Percentiles rank a stretch among this genome's conserved stretches.
These are phyloP conservation scores for Claviceps sp. DNA, from an alignment of 2,329 filamentous ascomycete species.

Conservation along the genomic window DNA sequence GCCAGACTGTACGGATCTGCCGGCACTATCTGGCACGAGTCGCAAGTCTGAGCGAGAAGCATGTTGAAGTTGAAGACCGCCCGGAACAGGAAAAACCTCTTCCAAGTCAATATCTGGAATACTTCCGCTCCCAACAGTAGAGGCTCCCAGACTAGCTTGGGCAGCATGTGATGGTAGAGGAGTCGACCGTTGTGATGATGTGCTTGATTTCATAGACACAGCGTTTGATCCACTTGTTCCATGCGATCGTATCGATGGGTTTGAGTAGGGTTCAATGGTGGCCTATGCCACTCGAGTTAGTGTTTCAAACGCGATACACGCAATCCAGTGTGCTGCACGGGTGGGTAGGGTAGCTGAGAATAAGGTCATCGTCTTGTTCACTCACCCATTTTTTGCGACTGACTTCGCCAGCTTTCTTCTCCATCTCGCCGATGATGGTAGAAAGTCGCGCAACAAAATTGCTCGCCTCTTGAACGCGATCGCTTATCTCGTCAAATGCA, in stretches of 20 bases:
- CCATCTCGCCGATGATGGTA: constrained; percentile 72
- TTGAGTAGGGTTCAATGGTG: constrained; percentile 11
- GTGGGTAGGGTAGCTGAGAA: neutral
- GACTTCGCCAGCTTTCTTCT: constrained; percentile 69
- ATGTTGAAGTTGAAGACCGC: constrained; percentile 10
- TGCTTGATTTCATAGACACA: constrained; percentile 3
- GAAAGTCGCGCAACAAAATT: constrained; percentile 58
- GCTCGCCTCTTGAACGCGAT: constrained; percentile 57
- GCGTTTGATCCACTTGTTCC: neutral
- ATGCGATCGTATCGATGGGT: constrained; percentile 3
- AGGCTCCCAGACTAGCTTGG: constrained; percentile 9
- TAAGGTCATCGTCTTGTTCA: constrained; percentile 1
- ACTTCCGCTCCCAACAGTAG: constrained; percentile 5
- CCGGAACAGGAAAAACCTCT: constrained; percentile 13
- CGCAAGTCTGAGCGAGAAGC: constrained; percentile 5
- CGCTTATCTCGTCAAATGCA: constrained; percentile 63
- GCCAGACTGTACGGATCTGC: neutral
- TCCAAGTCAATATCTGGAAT: constrained; percentile 8
- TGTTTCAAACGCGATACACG: no score
- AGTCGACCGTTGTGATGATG: constrained; percentile 4
- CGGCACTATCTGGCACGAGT: neutral
- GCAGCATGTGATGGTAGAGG: neutral
- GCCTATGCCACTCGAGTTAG: constrained; percentile 5
- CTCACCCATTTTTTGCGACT: constrained; percentile 65
- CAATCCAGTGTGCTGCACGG: no score